Conservation (phyloP, 2,329 filamentous ascomycete genomes). For the Claviceps lovelessii region DNA sequence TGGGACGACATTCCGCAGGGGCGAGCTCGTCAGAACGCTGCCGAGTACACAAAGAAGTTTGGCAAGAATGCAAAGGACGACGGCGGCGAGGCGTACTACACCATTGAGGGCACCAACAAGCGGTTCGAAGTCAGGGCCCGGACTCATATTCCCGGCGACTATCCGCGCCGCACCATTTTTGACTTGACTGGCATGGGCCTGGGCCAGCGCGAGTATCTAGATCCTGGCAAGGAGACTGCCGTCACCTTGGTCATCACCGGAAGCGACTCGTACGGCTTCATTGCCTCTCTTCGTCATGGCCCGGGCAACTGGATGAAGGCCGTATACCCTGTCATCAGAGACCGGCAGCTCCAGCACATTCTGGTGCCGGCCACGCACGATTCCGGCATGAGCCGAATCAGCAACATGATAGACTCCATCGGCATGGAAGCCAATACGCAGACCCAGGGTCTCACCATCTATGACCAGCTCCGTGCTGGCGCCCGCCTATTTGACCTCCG, state of each 20-base stretch:
- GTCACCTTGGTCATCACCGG: conserved; percentile 23
- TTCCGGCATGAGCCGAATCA: conserved; percentile 32
- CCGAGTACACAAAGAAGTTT: conserved; percentile 12
- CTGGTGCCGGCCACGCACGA: conserved; percentile 35
- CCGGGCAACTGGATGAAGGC: conserved; percentile 19
- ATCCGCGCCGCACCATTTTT: conserved; percentile 15
- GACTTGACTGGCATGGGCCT: conserved; percentile 18
- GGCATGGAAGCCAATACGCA: conserved; percentile 27
- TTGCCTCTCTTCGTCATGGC: conserved; percentile 16
- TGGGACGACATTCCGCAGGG: conserved; percentile 21
- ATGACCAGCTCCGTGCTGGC: conserved; percentile 30
- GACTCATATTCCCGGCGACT: conserved; percentile 15
- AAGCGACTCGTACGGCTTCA: conserved; percentile 18
- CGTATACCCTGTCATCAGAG: conserved; percentile 19
- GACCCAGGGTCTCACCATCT: conserved; percentile 30
- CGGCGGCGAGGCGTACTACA: conserved; percentile 20
- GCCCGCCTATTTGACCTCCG: conserved; percentile 34
- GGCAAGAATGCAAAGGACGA: conserved; percentile 11
- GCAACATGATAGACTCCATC: conserved; percentile 18
- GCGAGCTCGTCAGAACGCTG: conserved; percentile 16
- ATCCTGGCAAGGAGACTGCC: conserved; percentile 15
- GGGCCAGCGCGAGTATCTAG: conserved; percentile 20
- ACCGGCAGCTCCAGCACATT: conserved; percentile 28
- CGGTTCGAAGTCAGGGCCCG: conserved; percentile 17
- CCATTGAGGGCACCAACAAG: conserved; percentile 16